Percentiles rank a stretch among this genome's conserved stretches.
phyloP scores from a whole-genome alignment of 1,139 yeast species.

The Tardiomyces depauwii region DNA sequence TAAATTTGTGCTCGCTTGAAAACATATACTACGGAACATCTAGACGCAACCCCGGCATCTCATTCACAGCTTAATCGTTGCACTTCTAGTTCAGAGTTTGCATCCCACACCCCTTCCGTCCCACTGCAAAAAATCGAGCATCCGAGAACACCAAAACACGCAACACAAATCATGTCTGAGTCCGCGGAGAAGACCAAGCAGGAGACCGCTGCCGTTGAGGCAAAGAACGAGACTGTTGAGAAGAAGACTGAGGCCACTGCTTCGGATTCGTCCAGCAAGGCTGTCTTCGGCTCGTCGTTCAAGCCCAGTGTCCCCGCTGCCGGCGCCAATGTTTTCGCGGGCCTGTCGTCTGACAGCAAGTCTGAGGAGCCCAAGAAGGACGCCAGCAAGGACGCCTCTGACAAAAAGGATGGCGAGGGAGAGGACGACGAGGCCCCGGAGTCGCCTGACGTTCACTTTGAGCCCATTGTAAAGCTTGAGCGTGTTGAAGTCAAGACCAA shows the following conservation, averaged over 20 bases:
- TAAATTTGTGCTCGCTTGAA: too few relatives aligned
- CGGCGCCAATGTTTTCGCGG: conserved; percentile 58
- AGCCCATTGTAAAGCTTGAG: conserved; percentile 90
- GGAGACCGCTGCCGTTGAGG: conserved; percentile 1
- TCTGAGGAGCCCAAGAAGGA: conserved; percentile 41
- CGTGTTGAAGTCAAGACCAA: conserved; percentile 94
- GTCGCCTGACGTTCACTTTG: conserved; percentile 91
- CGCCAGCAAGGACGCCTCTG: conserved; percentile 26
- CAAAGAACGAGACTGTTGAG: conserved; percentile 6
- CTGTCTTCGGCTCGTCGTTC: neutral
- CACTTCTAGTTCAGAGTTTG: neutral
- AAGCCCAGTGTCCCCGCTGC: conserved; percentile 41
- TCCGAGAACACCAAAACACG: neutral
- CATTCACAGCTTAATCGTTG: too few relatives aligned
- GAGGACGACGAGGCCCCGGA: conserved; percentile 63
- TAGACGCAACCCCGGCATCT: too few relatives aligned
- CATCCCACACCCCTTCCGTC: too few relatives aligned
- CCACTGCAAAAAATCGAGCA: too few relatives aligned
- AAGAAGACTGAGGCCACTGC: conserved; percentile 9
- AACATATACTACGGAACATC: too few relatives aligned
- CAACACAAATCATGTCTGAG: neutral
- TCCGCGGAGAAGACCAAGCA: conserved; percentile 2
- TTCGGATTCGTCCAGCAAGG: conserved; percentile 6
- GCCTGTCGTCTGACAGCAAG: conserved; percentile 70
- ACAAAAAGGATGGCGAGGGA: conserved; percentile 25